phyloP scores from a whole-genome alignment of 192 early-diverging fungal species.

The Coemansia sp. region DNA sequence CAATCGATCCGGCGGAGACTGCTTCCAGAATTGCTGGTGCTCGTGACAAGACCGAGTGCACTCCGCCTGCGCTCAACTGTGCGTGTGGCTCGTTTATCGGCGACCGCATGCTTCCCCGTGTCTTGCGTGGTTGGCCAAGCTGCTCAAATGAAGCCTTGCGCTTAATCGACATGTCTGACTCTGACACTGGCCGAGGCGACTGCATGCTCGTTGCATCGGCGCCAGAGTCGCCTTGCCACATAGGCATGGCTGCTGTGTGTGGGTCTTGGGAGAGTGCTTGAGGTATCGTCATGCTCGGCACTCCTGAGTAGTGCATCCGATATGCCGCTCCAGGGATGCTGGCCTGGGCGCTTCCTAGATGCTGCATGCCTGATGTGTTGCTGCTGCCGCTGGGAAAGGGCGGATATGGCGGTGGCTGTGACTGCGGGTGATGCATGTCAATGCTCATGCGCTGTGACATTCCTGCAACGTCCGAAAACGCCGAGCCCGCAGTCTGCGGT shows the following conservation, averaged over 20 bases:
- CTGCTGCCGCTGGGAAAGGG: neutral
- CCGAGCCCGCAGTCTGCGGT: neutral
- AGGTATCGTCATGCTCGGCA: neutral
- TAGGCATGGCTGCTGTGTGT: neutral
- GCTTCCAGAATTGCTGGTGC: slow-evolving; percentile 2
- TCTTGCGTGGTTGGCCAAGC: slow-evolving; percentile 36
- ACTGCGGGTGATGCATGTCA: neutral
- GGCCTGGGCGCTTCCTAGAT: neutral
- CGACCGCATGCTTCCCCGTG: slow-evolving; percentile 32
- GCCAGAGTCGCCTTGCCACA: neutral
- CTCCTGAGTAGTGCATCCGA: neutral
- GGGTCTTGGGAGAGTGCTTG: slow-evolving; percentile 1
- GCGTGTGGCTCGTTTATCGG: slow-evolving; percentile 26
- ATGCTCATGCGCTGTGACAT: neutral
- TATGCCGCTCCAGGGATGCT: neutral
- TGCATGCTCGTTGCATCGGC: slow-evolving; percentile 6
- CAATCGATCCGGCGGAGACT: slow-evolving; percentile 5
- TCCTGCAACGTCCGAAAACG: neutral
- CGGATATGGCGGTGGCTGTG: slow-evolving; percentile 7
- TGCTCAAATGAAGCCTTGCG: slow-evolving; percentile 50
- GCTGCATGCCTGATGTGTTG: neutral
- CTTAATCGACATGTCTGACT: slow-evolving; percentile 43
- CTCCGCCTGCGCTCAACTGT: neutral
- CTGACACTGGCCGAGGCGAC: slow-evolving; percentile 26
- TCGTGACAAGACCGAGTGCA: neutral